Percentiles rank a stretch among this genome's conserved stretches.
phyloP scores from a whole-genome alignment of 441 rosid genomes.

The Populus hybrid region DNA sequence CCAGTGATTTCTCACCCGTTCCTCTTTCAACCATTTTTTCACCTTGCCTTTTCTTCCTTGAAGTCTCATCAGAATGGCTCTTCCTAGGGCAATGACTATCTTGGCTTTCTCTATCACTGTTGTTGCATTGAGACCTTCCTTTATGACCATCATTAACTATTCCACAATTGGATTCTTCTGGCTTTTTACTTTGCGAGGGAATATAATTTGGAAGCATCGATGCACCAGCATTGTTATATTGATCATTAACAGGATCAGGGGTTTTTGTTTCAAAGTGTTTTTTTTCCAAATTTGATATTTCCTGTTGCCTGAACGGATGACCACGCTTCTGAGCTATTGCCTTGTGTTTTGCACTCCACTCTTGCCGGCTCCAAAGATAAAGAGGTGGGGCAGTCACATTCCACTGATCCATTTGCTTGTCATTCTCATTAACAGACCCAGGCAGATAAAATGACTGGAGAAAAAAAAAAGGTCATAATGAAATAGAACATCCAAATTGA shows the following conservation, averaged over 20 bases:
- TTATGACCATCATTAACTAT: constrained; percentile 8
- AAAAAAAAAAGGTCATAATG: background rate
- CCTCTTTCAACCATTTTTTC: constrained; percentile 30
- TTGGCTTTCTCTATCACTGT: constrained; percentile 18
- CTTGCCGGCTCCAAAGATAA: constrained; percentile 84
- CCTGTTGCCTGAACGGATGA: constrained; percentile 34
- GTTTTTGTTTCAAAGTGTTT: constrained; percentile 14
- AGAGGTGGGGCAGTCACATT: constrained; percentile 63
- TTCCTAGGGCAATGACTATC: constrained; percentile 26
- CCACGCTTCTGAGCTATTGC: constrained; percentile 53
- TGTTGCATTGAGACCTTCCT: constrained; percentile 11
- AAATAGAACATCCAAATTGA: constrained; percentile 3
- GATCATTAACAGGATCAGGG: constrained; percentile 24
- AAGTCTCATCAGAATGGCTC: constrained; percentile 26
- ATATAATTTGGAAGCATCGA: constrained; percentile 18
- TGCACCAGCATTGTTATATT: background rate
- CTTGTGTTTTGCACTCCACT: constrained; percentile 55
- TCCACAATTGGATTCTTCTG: constrained; percentile 19
- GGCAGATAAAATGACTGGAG: constrained; percentile 93
- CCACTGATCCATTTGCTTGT: constrained; percentile 84
- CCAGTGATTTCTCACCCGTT: constrained; percentile 25
- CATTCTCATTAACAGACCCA: constrained; percentile 67
- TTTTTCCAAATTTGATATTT: constrained; percentile 13
- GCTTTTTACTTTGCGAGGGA: constrained; percentile 26
- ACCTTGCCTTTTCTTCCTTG: constrained; percentile 31